These are phyloP conservation scores for Pigoraptor vietnamica DNA, from an alignment of 78 protist species.

Conservation along the genomic window DNA sequence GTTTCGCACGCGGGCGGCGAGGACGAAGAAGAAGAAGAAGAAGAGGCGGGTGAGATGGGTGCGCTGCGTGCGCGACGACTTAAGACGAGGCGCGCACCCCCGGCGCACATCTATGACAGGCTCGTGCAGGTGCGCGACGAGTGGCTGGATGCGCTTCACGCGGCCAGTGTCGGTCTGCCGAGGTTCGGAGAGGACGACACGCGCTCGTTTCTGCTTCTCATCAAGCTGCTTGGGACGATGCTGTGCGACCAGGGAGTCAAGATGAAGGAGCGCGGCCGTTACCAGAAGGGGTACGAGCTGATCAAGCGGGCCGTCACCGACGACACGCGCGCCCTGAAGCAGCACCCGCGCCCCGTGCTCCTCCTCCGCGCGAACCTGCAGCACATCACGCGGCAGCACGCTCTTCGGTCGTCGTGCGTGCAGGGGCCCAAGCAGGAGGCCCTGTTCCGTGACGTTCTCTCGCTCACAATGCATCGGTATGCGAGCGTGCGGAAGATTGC, in stretches of 20 bases:
- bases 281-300: background rate
- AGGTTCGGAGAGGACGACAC: background rate
- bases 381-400: background rate
- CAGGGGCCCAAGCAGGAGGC: background rate
- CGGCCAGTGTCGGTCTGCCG: background rate
- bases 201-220: background rate
- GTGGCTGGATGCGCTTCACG: background rate
- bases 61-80: background rate
- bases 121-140: background rate
- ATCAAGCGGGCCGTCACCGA: background rate
- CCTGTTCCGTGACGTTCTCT: background rate
- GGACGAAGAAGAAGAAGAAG: background rate
- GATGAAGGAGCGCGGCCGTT: background rate
- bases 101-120: background rate
- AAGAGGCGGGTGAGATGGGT: background rate
- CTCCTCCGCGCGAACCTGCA: background rate
- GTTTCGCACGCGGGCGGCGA: background rate
- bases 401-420: background rate
- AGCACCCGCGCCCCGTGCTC: background rate
- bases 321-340: background rate
- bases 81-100: background rate
- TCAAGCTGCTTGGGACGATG: background rate
- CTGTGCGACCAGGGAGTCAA: background rate
- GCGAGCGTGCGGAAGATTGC: background rate
- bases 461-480: background rate